Conservation (phyloP, 352 stramenopile species). For the Pythium sp. region DNA sequence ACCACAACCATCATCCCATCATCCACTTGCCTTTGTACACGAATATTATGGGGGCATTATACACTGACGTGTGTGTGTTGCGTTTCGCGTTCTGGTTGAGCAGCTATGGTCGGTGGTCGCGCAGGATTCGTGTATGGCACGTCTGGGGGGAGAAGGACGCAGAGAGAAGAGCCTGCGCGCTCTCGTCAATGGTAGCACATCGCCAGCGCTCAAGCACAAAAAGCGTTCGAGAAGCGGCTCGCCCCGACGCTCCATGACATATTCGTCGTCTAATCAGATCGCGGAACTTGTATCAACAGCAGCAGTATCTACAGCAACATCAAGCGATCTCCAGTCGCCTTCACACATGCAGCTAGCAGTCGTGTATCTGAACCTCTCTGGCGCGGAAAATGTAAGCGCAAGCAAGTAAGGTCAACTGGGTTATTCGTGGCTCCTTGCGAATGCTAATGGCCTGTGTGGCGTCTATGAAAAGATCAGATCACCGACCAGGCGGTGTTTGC, state of each 20-base stretch:
- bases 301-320: background rate
- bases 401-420: background rate
- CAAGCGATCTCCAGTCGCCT: background rate
- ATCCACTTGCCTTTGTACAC: too few relatives aligned
- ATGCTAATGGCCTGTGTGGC: background rate
- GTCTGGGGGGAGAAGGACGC: constrained; percentile 25
- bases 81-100: background rate
- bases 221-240: constrained; percentile 3
- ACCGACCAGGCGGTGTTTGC: constrained; percentile 16
- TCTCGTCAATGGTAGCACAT: background rate
- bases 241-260: constrained; percentile 18
- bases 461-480: constrained; percentile 16
- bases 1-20: background rate
- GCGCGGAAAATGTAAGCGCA: constrained; percentile 44
- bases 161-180: background rate
- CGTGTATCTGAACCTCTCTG: constrained; percentile 46
- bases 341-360: background rate
- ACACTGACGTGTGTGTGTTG: background rate
- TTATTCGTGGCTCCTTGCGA: background rate
- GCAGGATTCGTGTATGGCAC: constrained; percentile 50
- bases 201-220: background rate
- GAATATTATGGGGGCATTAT: too few relatives aligned
- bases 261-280: constrained; percentile 9
- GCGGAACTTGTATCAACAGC: constrained; percentile 1
- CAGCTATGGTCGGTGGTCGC: constrained; percentile 71